Conservation (phyloP, 139 green algal species). For the Astrephomene gubernaculifera region DNA sequence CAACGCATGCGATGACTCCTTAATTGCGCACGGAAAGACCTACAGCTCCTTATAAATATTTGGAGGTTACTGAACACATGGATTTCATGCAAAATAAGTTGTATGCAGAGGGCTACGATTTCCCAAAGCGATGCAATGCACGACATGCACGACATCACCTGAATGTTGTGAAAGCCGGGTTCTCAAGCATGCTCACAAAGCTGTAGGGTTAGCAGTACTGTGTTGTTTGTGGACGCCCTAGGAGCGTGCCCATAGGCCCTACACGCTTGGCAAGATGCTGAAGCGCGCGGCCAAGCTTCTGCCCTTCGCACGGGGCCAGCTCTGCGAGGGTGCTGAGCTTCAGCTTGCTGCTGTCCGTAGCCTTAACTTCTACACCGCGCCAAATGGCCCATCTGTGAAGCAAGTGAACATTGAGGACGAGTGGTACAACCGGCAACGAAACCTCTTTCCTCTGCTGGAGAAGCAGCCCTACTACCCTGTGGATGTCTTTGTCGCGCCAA, state of each 20-base stretch:
- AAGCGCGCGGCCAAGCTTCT: constrained; percentile 24
- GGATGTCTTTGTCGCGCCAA: constrained; percentile 86
- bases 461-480: constrained; percentile 71
- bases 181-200: too few relatives aligned
- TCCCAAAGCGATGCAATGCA: too few relatives aligned
- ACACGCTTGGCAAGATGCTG: constrained; percentile 28
- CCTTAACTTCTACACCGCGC: constrained; percentile 53
- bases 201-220: too few relatives aligned
- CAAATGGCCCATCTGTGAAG: constrained; percentile 57
- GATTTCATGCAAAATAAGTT: too few relatives aligned
- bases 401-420: constrained; percentile 68
- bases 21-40: too few relatives aligned
- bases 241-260: not conserved
- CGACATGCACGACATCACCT: too few relatives aligned
- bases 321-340: constrained; percentile 18
- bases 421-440: constrained; percentile 82
- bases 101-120: too few relatives aligned
- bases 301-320: not conserved
- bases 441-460: constrained; percentile 80
- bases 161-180: too few relatives aligned
- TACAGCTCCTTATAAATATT: too few relatives aligned
- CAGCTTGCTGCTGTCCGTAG: not conserved
- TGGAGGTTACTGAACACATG: not conserved
- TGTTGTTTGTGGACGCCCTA: too few relatives aligned
- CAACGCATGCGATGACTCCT: too few relatives aligned